These are phyloP conservation scores for Debaryomyces fabryi DNA, from an alignment of 1,139 yeast genomes.

Conservation along the genomic window DNA sequence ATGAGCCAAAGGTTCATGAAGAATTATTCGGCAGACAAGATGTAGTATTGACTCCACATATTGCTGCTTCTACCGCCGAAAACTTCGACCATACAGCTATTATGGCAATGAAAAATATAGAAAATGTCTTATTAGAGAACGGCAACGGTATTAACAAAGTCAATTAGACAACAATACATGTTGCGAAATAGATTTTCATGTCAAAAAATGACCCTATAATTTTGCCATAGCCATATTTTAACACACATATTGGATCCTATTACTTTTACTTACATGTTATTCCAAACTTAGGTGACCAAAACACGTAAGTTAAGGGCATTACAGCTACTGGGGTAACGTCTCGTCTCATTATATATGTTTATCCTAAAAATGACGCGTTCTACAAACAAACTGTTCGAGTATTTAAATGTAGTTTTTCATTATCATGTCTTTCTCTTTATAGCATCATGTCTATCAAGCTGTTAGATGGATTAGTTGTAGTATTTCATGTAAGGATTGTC, in stretches of 20 bases:
- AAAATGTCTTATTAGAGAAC: slow-evolving; percentile 36
- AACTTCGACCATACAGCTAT: slow-evolving; percentile 51
- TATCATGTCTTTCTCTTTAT: background rate
- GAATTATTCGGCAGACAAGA: slow-evolving; percentile 61
- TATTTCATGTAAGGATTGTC: background rate
- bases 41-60: slow-evolving; percentile 75
- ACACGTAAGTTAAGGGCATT: background rate
- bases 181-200: background rate
- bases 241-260: background rate
- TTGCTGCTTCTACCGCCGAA: slow-evolving; percentile 70
- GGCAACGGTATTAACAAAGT: slow-evolving; percentile 38
- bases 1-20: slow-evolving; percentile 63
- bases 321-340: background rate
- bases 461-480: background rate
- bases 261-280: background rate
- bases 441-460: background rate
- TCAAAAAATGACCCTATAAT: background rate
- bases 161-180: slow-evolving; percentile 23
- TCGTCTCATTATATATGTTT: background rate
- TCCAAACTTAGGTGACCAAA: background rate
- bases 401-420: background rate
- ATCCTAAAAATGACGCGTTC: background rate
- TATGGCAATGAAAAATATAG: slow-evolving; percentile 50
- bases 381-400: background rate
- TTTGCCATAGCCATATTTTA: background rate